Evolutionary conservation across 306 rosid genomes (phyloP).

Genomic region (Glycine soja): DNA sequence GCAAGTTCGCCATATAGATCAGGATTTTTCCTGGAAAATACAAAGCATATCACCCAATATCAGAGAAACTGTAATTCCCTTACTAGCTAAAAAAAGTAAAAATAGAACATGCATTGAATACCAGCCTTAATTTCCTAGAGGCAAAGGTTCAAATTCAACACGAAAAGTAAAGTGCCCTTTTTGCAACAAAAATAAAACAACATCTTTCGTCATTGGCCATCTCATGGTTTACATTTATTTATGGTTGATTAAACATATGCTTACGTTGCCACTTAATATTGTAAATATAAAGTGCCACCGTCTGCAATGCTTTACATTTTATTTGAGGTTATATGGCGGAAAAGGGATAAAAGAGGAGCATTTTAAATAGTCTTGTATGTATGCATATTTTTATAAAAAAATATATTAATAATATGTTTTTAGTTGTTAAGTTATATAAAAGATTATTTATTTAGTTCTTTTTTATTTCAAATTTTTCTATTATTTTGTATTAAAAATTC

Average conservation of each 20-base stretch:
- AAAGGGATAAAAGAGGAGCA: neutral
- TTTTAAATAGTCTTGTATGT: too few relatives aligned
- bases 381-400: too few relatives aligned
- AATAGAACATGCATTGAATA: constrained; percentile 3
- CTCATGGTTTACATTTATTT: neutral
- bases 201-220: neutral
- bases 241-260: neutral
- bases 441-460: too few relatives aligned
- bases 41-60: neutral
- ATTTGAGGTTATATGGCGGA: neutral
- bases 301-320: neutral
- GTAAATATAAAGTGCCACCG: neutral
- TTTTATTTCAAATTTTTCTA: too few relatives aligned
- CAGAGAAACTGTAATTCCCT: constrained; percentile 36
- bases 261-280: constrained; percentile 14
- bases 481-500: too few relatives aligned
- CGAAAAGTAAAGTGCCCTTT: neutral
- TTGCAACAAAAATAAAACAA: neutral
- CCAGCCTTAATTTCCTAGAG: neutral
- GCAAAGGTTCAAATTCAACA: neutral
- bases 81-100: neutral
- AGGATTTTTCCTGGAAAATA: constrained; percentile 71
- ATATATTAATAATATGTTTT: too few relatives aligned
- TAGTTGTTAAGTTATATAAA: too few relatives aligned
- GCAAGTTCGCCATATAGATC: constrained; percentile 74